Base-by-base conservation (phyloP, 768 basidiomycete genomes). In the Mycena chlorophos region DNA sequence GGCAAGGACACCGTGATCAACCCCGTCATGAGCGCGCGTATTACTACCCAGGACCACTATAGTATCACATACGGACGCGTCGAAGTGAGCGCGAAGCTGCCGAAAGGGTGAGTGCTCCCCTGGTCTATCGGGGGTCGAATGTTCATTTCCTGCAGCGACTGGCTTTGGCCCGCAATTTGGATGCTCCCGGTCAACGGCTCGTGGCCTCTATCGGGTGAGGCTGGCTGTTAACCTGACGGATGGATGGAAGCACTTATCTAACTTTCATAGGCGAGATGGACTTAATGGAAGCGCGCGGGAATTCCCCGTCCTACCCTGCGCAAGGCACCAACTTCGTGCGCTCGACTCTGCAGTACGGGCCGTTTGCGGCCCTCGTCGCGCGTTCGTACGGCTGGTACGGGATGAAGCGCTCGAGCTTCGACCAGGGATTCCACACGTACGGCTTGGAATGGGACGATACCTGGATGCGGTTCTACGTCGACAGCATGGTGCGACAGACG, bases 121-220 rank as follows among this genome's bases (percentile, higher is more conserved):
- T 69, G 10, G 72, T 65, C 0, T 73, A 78, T 61, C 79, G 80
- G 48, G n/a, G n/a, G n/a, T n/a, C n/a, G n/a, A n/a, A n/a, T n/a
- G n/a, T 65, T 70, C 65, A 66, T 69, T 4, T 4, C 23, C 4
- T 17, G 25, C 54, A 75, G 76, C 0, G 78, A 81, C 63, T 90
- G 88, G 87, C 81, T 89, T 69, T 88, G 86, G 85, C 88, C 88
- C 4, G 82, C 84, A 1, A 74, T 89, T 22, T 87, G 85, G 82
- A 86, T 90, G 83, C 75, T 89, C 43, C 88, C 88, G 0, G 79
- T 80, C 39, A 71, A 85, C 56, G 71, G 89, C 0, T 65, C 76
- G 1, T 85, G 84, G 80, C 88, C 88, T 0, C 61, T 74, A 43
- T 82, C 75, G 55, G 75, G 85, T 54, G 79, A 81, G 63, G 82